phyloP scores from a whole-genome alignment of 192 early-diverging fungal genomes.

The Allomyces arbusculus region DNA sequence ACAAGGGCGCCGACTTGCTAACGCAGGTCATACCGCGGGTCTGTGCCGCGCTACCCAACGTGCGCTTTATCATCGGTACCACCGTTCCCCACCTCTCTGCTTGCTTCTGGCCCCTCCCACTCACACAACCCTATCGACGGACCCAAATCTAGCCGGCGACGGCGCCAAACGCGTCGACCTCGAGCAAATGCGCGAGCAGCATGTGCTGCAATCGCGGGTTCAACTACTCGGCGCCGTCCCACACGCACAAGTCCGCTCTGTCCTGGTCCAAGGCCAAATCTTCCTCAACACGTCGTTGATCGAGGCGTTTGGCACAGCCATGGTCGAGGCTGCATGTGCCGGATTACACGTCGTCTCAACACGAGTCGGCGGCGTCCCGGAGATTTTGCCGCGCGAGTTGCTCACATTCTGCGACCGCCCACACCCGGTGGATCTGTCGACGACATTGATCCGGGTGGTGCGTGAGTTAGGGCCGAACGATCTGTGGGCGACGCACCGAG shows the following conservation, averaged over 20 bases:
- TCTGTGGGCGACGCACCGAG: conserved; percentile 50
- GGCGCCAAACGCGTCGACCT: conserved; percentile 88
- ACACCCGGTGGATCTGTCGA: conserved; percentile 45
- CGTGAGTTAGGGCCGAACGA: conserved; percentile 36
- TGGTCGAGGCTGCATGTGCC: conserved; percentile 91
- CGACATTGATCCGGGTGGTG: conserved; percentile 49
- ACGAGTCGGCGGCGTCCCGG: conserved; percentile 87
- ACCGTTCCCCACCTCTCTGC: no score
- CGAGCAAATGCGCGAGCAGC: conserved; percentile 89
- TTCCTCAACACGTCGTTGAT: conserved; percentile 94
- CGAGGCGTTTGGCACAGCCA: conserved; percentile 96
- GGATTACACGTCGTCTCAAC: conserved; percentile 90
- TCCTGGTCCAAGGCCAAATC: conserved; percentile 79
- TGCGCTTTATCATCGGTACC: conserved; percentile 78
- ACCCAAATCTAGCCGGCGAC: conserved; percentile 44
- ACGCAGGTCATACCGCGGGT: conserved; percentile 79
- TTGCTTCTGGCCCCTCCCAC: no score
- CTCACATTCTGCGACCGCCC: conserved; percentile 74
- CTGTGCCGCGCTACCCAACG: conserved; percentile 53
- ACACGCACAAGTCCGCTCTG: conserved; percentile 63
- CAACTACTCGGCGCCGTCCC: conserved; percentile 64
- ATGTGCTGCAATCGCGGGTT: conserved; percentile 81
- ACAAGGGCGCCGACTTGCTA: conserved; percentile 85
- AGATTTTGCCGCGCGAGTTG: conserved; percentile 84
- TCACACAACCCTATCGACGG: no score